phyloP scores from a whole-genome alignment of 495 filamentous ascomycete species.

The Xylaria nigripes region DNA sequence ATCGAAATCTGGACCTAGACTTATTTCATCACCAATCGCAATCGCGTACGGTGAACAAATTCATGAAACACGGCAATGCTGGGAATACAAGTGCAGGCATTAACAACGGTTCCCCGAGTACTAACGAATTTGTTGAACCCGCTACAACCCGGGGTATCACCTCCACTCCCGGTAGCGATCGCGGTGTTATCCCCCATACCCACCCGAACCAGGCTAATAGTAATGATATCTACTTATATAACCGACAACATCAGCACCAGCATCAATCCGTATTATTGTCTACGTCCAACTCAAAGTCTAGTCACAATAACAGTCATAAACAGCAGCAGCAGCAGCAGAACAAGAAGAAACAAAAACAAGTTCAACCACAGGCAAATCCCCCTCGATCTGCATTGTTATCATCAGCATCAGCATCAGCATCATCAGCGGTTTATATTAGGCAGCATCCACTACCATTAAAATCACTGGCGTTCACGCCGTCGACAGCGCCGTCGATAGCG shows the following conservation, averaged over 20 bases:
- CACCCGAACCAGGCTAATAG: slow-evolving; percentile 2
- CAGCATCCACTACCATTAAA: neutral
- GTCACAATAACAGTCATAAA: neutral
- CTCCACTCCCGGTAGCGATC: neutral
- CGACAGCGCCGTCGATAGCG: neutral
- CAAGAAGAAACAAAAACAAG: neutral
- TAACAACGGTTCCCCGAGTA: neutral
- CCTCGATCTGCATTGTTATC: too few relatives aligned
- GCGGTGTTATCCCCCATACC: neutral
- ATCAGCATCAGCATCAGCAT: neutral
- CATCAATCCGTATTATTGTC: neutral
- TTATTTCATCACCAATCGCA: neutral
- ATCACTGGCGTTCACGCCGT: neutral
- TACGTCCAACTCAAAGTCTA: neutral
- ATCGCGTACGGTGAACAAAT: neutral
- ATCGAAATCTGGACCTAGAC: neutral
- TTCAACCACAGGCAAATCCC: too few relatives aligned
- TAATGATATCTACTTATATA: neutral
- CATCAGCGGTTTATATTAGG: neutral
- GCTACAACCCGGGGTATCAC: neutral
- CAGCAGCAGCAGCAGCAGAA: too few relatives aligned
- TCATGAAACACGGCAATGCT: neutral
- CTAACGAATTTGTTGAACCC: neutral
- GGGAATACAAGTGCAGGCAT: neutral
- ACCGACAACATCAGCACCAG: neutral